phyloP scores from a whole-genome alignment of 345 rosid genomes.

The Carallia brachiata region DNA sequence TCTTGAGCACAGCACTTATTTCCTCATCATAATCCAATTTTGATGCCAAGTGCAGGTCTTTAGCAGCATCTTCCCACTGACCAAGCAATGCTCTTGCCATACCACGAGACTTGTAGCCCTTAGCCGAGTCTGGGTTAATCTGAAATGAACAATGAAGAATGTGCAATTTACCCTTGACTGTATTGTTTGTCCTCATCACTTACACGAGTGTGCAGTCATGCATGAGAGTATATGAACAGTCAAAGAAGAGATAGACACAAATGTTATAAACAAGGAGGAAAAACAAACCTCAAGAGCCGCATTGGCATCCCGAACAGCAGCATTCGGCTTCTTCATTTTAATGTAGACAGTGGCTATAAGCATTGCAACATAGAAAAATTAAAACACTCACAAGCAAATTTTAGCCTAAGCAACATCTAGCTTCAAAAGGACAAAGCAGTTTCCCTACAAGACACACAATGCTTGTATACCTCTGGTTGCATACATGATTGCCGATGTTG shows the following conservation, averaged over 20 bases:
- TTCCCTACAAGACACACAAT: background rate
- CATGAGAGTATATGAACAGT: background rate
- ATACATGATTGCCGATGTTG: slow-evolving; percentile 87
- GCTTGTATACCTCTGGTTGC: slow-evolving; percentile 66
- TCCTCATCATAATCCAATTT: slow-evolving; percentile 87
- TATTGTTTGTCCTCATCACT: too few relatives aligned
- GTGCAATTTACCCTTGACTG: background rate
- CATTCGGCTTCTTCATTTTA: slow-evolving; percentile 95
- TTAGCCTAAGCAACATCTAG: background rate
- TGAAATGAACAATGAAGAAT: slow-evolving; percentile 20
- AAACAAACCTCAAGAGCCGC: slow-evolving; percentile 85
- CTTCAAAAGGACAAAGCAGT: background rate
- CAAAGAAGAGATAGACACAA: background rate
- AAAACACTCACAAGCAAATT: background rate
- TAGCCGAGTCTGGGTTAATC: slow-evolving; percentile 98
- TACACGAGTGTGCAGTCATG: background rate
- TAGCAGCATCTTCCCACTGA: slow-evolving; percentile 89
- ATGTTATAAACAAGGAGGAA: background rate
- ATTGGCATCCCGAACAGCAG: slow-evolving; percentile 87
- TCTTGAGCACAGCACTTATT: slow-evolving; percentile 69
- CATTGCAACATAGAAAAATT: slow-evolving; percentile 1
- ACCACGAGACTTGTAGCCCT: slow-evolving; percentile 93
- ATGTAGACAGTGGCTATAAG: slow-evolving; percentile 82
- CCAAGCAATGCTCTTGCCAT: slow-evolving; percentile 90
- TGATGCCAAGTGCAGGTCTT: slow-evolving; percentile 88